A percentile compares a stretch with the other conserved stretches of the same genome.
Evolutionary conservation across 2,329 filamentous ascomycete genomes (phyloP).

Genomic region (Stagonosporopsis vannaccii): DNA sequence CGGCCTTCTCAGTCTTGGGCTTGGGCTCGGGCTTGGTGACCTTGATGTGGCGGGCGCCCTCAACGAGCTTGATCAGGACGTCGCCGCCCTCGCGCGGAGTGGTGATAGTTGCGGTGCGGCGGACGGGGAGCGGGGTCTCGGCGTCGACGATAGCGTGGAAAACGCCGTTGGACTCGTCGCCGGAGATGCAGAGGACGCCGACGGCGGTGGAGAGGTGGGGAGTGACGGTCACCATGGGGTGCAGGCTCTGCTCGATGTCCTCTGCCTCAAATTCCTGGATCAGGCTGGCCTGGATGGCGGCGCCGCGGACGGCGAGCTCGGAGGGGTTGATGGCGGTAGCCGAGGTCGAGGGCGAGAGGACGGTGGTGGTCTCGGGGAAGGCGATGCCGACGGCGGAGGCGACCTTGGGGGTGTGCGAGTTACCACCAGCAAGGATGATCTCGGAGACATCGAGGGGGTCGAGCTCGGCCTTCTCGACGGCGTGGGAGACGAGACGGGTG

Average conservation of each 20-base stretch:
- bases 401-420: conserved; percentile 92
- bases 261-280: conserved; percentile 93
- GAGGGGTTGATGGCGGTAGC: conserved; percentile 87
- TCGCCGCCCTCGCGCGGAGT: conserved; percentile 83
- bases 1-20: conserved; percentile 72
- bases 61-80: conserved; percentile 85
- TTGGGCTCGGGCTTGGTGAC: conserved; percentile 87
- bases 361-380: conserved; percentile 80
- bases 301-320: conserved; percentile 86
- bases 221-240: conserved; percentile 92
- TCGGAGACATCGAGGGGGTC: conserved; percentile 94
- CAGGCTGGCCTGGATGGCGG: conserved; percentile 92
- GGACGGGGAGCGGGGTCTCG: conserved; percentile 89
- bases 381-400: conserved; percentile 78
- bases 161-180: conserved; percentile 66
- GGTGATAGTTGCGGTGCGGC: conserved; percentile 80
- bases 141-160: conserved; percentile 84
- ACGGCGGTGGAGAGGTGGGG: conserved; percentile 89
- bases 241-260: conserved; percentile 94
- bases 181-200: conserved; percentile 75
- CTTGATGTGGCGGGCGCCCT: conserved; percentile 91
- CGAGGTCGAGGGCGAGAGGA: conserved; percentile 84
- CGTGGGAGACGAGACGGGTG: conserved; percentile 82
- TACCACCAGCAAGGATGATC: conserved; percentile 91
- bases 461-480: conserved; percentile 88